Evolutionary conservation across 139 green algal species (phyloP).

Genomic region (Picochlorum sp.): DNA sequence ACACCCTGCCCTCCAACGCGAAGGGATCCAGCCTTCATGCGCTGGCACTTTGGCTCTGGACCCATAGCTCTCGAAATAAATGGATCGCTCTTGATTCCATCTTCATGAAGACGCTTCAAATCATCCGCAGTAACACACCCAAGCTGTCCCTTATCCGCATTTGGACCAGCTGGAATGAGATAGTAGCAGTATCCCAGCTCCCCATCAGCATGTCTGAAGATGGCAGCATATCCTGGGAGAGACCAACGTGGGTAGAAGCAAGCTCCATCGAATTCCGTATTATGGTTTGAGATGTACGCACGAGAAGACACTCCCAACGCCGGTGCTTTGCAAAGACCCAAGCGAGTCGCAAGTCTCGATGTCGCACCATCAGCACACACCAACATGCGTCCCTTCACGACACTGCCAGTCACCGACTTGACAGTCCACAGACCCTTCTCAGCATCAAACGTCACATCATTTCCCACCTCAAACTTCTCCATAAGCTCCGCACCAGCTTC

Average conservation of each 20-base stretch:
- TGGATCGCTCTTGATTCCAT: slow-evolving; percentile 76
- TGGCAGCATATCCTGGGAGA: slow-evolving; percentile 67
- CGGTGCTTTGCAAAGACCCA: slow-evolving; percentile 82
- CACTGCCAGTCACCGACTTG: slow-evolving; percentile 30
- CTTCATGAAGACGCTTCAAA: slow-evolving; percentile 72
- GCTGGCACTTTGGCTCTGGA: slow-evolving; percentile 80
- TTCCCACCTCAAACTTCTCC: slow-evolving; percentile 73
- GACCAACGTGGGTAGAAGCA: slow-evolving; percentile 68
- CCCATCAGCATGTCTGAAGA: slow-evolving; percentile 79
- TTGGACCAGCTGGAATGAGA: slow-evolving; percentile 75
- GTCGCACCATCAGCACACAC: slow-evolving; percentile 82
- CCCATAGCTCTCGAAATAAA: slow-evolving; percentile 67
- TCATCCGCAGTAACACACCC: slow-evolving; percentile 70
- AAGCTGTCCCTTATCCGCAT: slow-evolving; percentile 45
- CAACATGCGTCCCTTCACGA: slow-evolving; percentile 56
- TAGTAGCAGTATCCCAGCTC: slow-evolving; percentile 95
- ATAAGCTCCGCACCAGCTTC: slow-evolving; percentile 63
- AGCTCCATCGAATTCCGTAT: slow-evolving; percentile 81
- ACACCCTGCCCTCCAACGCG: slow-evolving; percentile 57
- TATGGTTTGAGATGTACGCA: slow-evolving; percentile 82
- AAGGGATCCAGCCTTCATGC: slow-evolving; percentile 75
- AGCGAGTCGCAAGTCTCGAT: slow-evolving; percentile 71
- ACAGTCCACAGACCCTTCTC: slow-evolving; percentile 72
- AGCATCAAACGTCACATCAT: slow-evolving; percentile 53
- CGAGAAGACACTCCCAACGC: slow-evolving; percentile 67